Conservation (phyloP, 345 rosid species). For the Sonneratia alba region DNA sequence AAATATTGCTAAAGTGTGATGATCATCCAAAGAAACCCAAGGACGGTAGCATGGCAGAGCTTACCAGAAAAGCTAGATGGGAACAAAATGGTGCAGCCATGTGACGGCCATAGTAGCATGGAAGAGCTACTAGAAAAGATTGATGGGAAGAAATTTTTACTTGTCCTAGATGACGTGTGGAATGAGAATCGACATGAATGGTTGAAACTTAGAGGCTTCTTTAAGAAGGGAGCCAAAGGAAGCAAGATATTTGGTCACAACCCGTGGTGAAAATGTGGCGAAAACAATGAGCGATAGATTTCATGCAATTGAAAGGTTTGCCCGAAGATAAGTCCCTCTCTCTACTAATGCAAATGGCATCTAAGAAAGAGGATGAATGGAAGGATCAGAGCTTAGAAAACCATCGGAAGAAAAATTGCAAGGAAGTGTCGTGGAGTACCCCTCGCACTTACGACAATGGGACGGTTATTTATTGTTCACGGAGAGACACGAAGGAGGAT, state of each 20-base stretch:
- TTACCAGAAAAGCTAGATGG: too few species aligned
- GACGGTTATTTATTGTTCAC: neutral
- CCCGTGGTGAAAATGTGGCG: neutral
- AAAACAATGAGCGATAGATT: fast-evolving
- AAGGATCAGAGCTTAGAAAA: neutral
- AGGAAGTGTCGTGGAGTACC: constrained; percentile 2
- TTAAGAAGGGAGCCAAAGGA: neutral
- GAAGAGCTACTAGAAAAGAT: too few species aligned
- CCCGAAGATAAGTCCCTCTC: neutral
- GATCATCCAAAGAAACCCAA: too few species aligned
- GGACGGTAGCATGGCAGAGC: too few species aligned
- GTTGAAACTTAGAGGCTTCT: neutral
- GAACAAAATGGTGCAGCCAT: too few species aligned
- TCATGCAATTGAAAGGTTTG: neutral
- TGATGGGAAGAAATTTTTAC: too few species aligned
- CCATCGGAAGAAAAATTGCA: neutral
- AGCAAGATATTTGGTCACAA: constrained; percentile 8
- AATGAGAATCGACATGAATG: neutral
- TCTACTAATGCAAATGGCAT: neutral
- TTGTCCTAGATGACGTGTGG: neutral
- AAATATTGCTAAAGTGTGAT: too few species aligned
- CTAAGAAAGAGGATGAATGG: neutral
- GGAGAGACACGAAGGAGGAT: neutral
- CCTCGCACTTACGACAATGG: neutral
- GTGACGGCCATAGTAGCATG: too few species aligned